phyloP scores from a whole-genome alignment of 805 yeast genomes.

The Saturnispora gosingensis region DNA sequence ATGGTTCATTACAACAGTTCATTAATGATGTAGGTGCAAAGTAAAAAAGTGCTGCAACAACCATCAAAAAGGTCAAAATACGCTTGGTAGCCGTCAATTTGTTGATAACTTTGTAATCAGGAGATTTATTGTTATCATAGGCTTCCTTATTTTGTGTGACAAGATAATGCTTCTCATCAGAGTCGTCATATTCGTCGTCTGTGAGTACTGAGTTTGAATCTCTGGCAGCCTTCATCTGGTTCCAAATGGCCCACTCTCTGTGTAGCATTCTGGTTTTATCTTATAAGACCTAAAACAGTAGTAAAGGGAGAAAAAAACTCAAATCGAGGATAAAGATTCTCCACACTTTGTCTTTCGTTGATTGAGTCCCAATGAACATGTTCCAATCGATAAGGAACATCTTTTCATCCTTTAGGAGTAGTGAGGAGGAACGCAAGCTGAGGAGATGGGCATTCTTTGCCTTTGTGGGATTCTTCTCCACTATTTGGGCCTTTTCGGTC shows the following conservation, averaged over 20 bases:
- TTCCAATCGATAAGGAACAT: constrained; percentile 69
- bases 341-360: background rate
- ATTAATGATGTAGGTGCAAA: background rate
- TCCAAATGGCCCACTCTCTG: constrained; percentile 30
- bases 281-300: background rate
- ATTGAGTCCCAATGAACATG: constrained; percentile 32
- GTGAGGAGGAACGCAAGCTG: constrained; percentile 71
- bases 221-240: constrained; percentile 17
- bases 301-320: background rate
- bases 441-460: constrained; percentile 74
- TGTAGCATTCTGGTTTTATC: constrained; percentile 12
- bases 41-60: background rate
- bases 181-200: background rate
- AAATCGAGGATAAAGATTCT: background rate
- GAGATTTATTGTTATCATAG: background rate
- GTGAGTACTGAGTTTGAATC: background rate
- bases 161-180: background rate
- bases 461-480: constrained; percentile 68
- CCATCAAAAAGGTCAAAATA: background rate
- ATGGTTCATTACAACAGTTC: background rate
- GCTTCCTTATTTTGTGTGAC: background rate
- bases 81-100: background rate
- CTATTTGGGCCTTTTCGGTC: constrained; percentile 72
- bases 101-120: background rate
- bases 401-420: constrained; percentile 75